These are phyloP conservation scores for Plasmodium cynomolgi DNA, from an alignment of 169 alveolate species.

Conservation along the genomic window DNA sequence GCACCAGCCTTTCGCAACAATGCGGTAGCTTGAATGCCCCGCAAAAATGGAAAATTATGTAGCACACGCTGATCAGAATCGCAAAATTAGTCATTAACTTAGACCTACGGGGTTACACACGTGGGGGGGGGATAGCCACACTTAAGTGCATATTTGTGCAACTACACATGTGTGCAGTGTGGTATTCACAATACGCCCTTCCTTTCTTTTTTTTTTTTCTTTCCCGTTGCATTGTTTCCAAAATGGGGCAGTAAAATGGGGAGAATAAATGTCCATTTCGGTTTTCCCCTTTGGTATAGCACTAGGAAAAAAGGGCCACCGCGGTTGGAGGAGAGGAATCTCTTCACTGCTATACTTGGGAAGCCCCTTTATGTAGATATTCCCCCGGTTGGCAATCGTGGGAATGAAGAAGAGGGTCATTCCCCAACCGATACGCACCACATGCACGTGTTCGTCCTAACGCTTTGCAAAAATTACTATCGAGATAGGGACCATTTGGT, in stretches of 20 bases:
- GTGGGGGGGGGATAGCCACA: not conserved
- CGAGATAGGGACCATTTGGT: not conserved
- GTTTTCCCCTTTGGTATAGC: not conserved
- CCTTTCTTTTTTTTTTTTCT: not conserved
- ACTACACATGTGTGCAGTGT: not conserved
- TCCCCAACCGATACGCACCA: not conserved
- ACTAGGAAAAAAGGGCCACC: not conserved
- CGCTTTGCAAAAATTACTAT: not conserved
- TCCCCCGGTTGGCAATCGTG: not conserved
- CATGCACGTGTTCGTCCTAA: not conserved
- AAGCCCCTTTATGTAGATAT: not conserved
- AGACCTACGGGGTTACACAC: not conserved
- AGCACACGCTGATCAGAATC: not conserved
- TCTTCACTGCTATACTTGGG: not conserved
- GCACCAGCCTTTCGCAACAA: not conserved
- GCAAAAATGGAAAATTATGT: constrained; percentile 4
- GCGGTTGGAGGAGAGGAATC: not conserved
- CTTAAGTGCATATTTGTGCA: not conserved
- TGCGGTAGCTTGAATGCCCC: not conserved
- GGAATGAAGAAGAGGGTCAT: not conserved
- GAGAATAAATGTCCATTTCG: not conserved
- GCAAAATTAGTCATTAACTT: constrained; percentile 35
- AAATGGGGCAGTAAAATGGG: not conserved
- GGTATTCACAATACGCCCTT: not conserved
- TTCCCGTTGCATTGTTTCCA: not conserved